Evolutionary conservation across 176 grass and related monocot genomes (phyloP).

Genomic region (Oryza coarctata): DNA sequence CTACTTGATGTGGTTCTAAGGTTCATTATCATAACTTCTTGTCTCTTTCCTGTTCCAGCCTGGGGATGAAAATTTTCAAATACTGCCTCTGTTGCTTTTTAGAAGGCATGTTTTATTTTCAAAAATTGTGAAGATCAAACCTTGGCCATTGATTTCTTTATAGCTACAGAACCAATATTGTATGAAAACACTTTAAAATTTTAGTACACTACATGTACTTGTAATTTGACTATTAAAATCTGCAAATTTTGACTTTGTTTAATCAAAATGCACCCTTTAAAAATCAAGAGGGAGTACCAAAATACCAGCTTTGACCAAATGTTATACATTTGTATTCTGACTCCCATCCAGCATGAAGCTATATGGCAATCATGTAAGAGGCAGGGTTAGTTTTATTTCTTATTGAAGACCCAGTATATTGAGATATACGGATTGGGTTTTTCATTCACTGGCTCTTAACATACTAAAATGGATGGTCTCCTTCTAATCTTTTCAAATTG

Average conservation of each 20-base stretch:
- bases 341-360: not conserved
- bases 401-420: not conserved
- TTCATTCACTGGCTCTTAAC: not conserved
- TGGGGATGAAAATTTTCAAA: not conserved
- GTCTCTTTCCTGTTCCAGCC: not conserved
- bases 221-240: not conserved
- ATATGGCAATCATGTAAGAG: not conserved
- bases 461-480: not conserved
- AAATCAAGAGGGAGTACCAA: not conserved
- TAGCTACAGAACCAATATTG: not conserved
- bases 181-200: not conserved
- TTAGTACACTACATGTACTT: not conserved
- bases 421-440: not conserved
- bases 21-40: not conserved
- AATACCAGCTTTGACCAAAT: not conserved
- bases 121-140: not conserved
- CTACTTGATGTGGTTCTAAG: constrained; percentile 13
- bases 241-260: not conserved
- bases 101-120: not conserved
- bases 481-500: not conserved
- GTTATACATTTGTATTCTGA: not conserved
- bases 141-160: not conserved
- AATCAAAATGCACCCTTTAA: no score
- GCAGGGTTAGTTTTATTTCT: not conserved
- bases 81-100: not conserved